Conservation (phyloP, 257 asterid species). For the Solanum ahanhuiri region DNA sequence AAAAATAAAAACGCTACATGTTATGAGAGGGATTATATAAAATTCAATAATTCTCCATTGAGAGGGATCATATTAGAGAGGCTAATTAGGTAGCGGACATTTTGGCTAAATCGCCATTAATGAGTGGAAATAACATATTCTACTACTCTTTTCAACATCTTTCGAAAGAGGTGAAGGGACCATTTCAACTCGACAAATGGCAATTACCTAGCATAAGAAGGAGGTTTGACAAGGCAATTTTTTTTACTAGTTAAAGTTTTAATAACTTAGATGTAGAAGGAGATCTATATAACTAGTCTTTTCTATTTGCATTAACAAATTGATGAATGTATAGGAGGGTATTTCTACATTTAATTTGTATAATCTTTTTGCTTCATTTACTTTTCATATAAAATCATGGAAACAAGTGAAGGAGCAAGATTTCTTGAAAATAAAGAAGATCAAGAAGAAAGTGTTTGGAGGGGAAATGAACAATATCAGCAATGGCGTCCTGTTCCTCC, state of each 20-base stretch:
- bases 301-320: no score
- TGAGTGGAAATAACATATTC: background rate
- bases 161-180: background rate
- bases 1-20: background rate
- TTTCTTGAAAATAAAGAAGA: slow-evolving; percentile 24
- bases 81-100: background rate
- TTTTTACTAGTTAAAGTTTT: background rate
- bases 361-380: no score
- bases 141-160: background rate
- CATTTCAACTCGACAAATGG: background rate
- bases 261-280: background rate
- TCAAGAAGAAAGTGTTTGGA: background rate
- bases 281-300: background rate
- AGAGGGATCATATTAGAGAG: background rate
- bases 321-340: background rate
- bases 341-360: background rate
- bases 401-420: background rate
- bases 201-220: background rate
- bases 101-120: no score
- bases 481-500: slow-evolving; percentile 2
- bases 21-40: no score
- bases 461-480: background rate
- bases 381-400: background rate
- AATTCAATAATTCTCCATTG: background rate
- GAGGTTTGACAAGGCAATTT: background rate